phyloP scores from a whole-genome alignment of 1,139 yeast species.

The Yamadazyma siamensis region DNA sequence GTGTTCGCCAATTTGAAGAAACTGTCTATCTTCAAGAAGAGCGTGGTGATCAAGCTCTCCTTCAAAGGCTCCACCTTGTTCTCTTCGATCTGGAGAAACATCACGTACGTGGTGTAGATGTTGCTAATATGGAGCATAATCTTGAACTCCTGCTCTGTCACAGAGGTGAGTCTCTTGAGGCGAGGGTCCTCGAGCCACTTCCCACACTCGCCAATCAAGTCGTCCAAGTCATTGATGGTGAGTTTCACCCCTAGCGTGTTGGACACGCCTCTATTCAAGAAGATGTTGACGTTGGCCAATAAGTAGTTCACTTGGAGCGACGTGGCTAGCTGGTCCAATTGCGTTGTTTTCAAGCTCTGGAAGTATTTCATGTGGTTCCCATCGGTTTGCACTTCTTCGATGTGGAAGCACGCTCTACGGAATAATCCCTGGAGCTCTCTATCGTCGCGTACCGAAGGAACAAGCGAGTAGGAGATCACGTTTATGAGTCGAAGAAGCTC shows the following conservation, averaged over 20 bases:
- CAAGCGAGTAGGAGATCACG: constrained; percentile 26
- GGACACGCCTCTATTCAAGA: constrained; percentile 24
- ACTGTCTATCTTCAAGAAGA: constrained; percentile 11
- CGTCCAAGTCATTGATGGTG: constrained; percentile 21
- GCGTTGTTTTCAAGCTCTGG: constrained; percentile 15
- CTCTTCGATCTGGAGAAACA: constrained; percentile 37
- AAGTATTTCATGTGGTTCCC: constrained; percentile 26
- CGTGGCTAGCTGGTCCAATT: constrained; percentile 17
- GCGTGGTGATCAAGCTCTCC: constrained; percentile 19
- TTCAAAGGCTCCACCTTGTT: constrained; percentile 18
- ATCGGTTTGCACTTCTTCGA: constrained; percentile 25
- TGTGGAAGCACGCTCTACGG: constrained; percentile 17
- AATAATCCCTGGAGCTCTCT: constrained; percentile 20
- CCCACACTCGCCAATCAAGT: constrained; percentile 23
- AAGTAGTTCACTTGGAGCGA: constrained; percentile 27
- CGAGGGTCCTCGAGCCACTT: constrained; percentile 24
- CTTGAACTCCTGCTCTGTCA: constrained; percentile 24
- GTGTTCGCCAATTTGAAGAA: constrained; percentile 11
- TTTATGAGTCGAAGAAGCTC: constrained; percentile 34
- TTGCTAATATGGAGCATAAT: constrained; percentile 29
- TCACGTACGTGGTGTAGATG: constrained; percentile 27
- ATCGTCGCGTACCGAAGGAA: constrained; percentile 22
- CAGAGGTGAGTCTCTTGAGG: constrained; percentile 14
- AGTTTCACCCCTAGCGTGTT: constrained; percentile 21
- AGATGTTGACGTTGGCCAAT: constrained; percentile 23